Evolutionary conservation across 2,329 filamentous ascomycete species (phyloP).

Genomic region (Exophiala lecanii-corni): DNA sequence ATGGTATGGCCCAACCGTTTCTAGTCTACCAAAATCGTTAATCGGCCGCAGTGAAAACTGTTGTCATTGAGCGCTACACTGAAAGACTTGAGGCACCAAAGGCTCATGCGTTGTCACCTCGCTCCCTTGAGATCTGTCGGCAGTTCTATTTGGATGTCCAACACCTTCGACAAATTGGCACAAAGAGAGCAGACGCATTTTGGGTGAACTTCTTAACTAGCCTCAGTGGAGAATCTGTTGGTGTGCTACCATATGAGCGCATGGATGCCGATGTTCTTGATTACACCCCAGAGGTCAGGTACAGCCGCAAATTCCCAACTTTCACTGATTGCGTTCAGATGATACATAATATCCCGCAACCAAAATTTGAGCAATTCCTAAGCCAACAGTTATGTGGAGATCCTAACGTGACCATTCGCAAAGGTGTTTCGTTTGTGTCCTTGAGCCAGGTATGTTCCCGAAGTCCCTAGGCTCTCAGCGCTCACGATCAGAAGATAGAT

Average conservation of each 20-base stretch:
- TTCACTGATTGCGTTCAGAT: conserved; percentile 4
- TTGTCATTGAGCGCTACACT: conserved; percentile 28
- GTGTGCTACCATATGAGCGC: conserved; percentile 31
- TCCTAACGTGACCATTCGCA: conserved; percentile 12
- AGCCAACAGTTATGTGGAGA: conserved; percentile 13
- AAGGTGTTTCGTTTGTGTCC: conserved; percentile 31
- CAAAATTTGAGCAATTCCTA: conserved; percentile 14
- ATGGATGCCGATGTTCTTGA: conserved; percentile 31
- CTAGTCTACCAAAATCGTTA: conserved; percentile 16
- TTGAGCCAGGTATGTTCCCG: conserved; percentile 32
- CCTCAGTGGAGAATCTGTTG: conserved; percentile 34
- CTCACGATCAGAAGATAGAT: conserved; percentile 28
- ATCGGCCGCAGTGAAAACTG: conserved; percentile 12
- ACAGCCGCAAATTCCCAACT: conserved; percentile 1
- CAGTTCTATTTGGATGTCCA: conserved; percentile 29
- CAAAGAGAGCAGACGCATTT: conserved; percentile 32
- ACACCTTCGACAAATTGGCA: conserved; percentile 27
- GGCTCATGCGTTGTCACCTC: conserved; percentile 30
- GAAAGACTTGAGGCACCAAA: conserved; percentile 29
- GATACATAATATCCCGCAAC: conserved; percentile 20
- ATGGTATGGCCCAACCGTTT: conserved; percentile 1
- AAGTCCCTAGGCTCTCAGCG: too few species aligned
- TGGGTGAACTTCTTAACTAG: conserved; percentile 42
- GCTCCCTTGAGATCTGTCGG: conserved; percentile 30
- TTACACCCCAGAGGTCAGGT: conserved; percentile 33